Evolutionary conservation across 805 yeast genomes (phyloP).

Genomic region (Yamadazyma tumulicola): DNA sequence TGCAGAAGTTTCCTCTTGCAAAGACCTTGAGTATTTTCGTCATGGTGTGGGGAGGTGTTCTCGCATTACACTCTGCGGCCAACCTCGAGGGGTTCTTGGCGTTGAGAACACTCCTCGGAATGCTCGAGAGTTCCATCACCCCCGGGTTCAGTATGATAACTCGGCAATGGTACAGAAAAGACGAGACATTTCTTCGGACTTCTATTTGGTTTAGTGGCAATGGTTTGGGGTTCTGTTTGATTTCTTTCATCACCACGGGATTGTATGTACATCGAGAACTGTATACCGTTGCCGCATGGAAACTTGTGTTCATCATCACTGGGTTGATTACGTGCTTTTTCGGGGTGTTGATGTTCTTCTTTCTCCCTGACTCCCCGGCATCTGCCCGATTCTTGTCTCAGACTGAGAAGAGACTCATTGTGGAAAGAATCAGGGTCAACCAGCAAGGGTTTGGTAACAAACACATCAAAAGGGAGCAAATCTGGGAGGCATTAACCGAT

Average conservation of each 20-base stretch:
- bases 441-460: slow-evolving; percentile 44
- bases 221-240: slow-evolving; percentile 36
- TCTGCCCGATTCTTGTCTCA: slow-evolving; percentile 37
- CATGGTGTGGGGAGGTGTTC: slow-evolving; percentile 60
- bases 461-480: slow-evolving; percentile 34
- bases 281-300: slow-evolving; percentile 55
- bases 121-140: slow-evolving; percentile 38
- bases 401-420: slow-evolving; percentile 30
- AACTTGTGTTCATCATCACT: slow-evolving; percentile 51
- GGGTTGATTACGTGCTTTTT: slow-evolving; percentile 56
- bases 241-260: slow-evolving; percentile 54
- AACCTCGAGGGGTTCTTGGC: slow-evolving; percentile 35
- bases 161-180: slow-evolving; percentile 31
- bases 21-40: slow-evolving; percentile 47
- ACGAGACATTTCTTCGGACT: slow-evolving; percentile 33
- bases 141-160: slow-evolving; percentile 37
- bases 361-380: slow-evolving; percentile 38
- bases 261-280: slow-evolving; percentile 33
- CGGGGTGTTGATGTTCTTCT: slow-evolving; percentile 45
- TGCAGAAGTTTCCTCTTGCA: slow-evolving; percentile 58
- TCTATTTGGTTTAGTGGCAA: slow-evolving; percentile 34
- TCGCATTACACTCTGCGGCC: slow-evolving; percentile 52
- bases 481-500: slow-evolving; percentile 33
- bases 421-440: slow-evolving; percentile 27
- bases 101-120: slow-evolving; percentile 36